Conservation (phyloP, 768 basidiomycete genomes). For the Mycena filopes region DNA sequence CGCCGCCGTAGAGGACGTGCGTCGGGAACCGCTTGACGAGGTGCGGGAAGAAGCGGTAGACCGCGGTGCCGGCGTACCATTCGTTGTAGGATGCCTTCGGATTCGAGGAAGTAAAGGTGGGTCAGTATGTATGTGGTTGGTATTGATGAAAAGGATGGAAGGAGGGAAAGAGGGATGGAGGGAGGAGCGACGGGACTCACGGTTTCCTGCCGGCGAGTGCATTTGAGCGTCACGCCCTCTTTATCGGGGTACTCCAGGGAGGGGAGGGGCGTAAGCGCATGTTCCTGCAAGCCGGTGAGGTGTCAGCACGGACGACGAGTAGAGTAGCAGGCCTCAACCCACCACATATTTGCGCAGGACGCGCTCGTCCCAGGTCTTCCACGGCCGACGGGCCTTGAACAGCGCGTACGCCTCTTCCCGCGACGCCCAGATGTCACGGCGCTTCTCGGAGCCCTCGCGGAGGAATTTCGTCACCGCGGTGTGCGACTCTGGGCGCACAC, state of each 20-base stretch:
- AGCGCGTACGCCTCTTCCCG: slow-evolving; percentile 55
- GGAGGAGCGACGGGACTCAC: no score
- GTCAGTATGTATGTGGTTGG: no score
- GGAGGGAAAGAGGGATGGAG: no score
- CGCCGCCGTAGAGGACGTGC: no score
- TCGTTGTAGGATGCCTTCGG: no score
- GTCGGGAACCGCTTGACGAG: no score
- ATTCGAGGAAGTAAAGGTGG: no score
- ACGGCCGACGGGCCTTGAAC: slow-evolving; percentile 51
- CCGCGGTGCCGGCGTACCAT: no score
- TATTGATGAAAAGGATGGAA: no score
- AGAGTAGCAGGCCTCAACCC: slow-evolving; percentile 28
- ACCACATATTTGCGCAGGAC: slow-evolving; percentile 57
- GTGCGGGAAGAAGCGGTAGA: no score
- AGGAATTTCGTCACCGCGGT: slow-evolving; percentile 36
- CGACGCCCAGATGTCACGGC: slow-evolving; percentile 65
- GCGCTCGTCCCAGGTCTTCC: slow-evolving; percentile 62
- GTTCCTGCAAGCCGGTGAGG: slow-evolving; percentile 45
- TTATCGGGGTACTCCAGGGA: slow-evolving; percentile 54
- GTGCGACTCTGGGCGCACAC: slow-evolving; percentile 36
- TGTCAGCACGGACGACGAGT: no score
- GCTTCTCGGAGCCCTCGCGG: slow-evolving; percentile 44
- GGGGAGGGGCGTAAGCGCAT: slow-evolving; percentile 54
- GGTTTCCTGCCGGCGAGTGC: slow-evolving; percentile 57
- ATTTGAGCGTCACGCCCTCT: slow-evolving; percentile 61